Percentiles rank a stretch among this genome's conserved stretches.
phyloP scores from a whole-genome alignment of 2,329 filamentous ascomycete species.

The Eutypella sp. region DNA sequence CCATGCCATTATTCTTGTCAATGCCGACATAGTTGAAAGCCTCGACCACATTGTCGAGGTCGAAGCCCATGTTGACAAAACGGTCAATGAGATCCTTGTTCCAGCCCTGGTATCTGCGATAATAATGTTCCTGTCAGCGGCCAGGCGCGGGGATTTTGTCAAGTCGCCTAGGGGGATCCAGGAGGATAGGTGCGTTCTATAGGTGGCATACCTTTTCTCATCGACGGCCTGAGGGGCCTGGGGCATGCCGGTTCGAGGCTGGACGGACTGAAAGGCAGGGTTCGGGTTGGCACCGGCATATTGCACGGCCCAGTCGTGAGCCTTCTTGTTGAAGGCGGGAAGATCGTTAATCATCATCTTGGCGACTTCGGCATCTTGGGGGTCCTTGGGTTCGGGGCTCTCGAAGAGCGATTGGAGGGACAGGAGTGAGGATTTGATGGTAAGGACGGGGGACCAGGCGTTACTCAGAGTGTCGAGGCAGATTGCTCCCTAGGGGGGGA shows the following conservation, averaged over 20 bases:
- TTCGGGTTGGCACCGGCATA: slow-evolving; percentile 69
- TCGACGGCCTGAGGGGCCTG: slow-evolving; percentile 47
- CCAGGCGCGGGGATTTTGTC: background rate
- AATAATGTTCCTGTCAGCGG: slow-evolving; percentile 3
- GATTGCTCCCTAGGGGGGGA: slow-evolving; percentile 70
- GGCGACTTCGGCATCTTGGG: slow-evolving; percentile 93
- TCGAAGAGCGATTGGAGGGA: slow-evolving; percentile 91
- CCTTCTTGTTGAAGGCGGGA: slow-evolving; percentile 72
- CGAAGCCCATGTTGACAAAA: slow-evolving; percentile 89
- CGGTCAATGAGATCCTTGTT: slow-evolving; percentile 76
- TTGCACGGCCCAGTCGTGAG: slow-evolving; percentile 84
- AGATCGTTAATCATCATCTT: slow-evolving; percentile 80
- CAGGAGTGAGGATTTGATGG: slow-evolving; percentile 90
- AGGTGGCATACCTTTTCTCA: slow-evolving; percentile 35
- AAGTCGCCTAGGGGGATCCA: background rate
- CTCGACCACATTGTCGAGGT: slow-evolving; percentile 77
- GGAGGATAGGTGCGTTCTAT: background rate
- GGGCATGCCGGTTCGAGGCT: slow-evolving; percentile 27
- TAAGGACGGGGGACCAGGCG: slow-evolving; percentile 93
- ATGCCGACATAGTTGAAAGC: slow-evolving; percentile 80
- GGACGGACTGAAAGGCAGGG: slow-evolving; percentile 18
- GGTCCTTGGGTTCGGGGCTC: slow-evolving; percentile 91
- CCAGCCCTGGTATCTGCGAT: slow-evolving; percentile 88
- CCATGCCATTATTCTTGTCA: slow-evolving; percentile 68
- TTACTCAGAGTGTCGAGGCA: slow-evolving; percentile 87